A percentile compares a stretch with the other conserved stretches of the same genome.
phyloP scores from a whole-genome alignment of 2,329 filamentous ascomycete genomes.

The Tolypocladium ovalisporum region DNA sequence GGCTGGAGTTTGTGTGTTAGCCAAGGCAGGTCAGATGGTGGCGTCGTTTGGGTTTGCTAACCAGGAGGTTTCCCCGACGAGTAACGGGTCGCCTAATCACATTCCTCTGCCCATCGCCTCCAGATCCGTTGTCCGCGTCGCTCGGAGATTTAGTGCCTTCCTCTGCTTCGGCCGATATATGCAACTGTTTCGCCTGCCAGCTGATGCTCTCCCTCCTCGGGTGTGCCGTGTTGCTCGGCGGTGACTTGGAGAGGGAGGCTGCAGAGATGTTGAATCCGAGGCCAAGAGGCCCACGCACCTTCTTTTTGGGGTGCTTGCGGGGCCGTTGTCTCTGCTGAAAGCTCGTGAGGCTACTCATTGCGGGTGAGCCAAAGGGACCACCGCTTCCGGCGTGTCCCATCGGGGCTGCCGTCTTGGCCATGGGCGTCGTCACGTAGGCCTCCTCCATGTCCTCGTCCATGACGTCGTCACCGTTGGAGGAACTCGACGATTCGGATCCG shows the following conservation, averaged over 20 bases:
- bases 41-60: slow-evolving; percentile 23
- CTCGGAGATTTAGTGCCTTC: slow-evolving; percentile 60
- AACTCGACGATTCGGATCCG: slow-evolving; percentile 68
- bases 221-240: slow-evolving; percentile 43
- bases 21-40: background rate
- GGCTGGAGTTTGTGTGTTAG: slow-evolving; percentile 42
- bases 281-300: slow-evolving; percentile 35
- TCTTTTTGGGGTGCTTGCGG: slow-evolving; percentile 54
- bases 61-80: slow-evolving; percentile 76
- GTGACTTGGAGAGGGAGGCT: slow-evolving; percentile 55
- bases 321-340: slow-evolving; percentile 70
- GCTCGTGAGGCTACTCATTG: slow-evolving; percentile 67
- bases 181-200: slow-evolving; percentile 78
- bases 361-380: slow-evolving; percentile 57
- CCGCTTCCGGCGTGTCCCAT: slow-evolving; percentile 36
- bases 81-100: slow-evolving; percentile 79
- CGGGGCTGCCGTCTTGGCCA: slow-evolving; percentile 50
- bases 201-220: slow-evolving; percentile 80
- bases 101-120: slow-evolving; percentile 50
- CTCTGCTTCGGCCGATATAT: slow-evolving; percentile 60
- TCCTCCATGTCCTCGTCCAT: slow-evolving; percentile 73
- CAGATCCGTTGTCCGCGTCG: slow-evolving; percentile 34
- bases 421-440: slow-evolving; percentile 72
- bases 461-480: slow-evolving; percentile 56
- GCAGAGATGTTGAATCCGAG: slow-evolving; percentile 37